Conservation (phyloP, 1,284 basidiomycete species). For the Porogramme epimiltina region DNA sequence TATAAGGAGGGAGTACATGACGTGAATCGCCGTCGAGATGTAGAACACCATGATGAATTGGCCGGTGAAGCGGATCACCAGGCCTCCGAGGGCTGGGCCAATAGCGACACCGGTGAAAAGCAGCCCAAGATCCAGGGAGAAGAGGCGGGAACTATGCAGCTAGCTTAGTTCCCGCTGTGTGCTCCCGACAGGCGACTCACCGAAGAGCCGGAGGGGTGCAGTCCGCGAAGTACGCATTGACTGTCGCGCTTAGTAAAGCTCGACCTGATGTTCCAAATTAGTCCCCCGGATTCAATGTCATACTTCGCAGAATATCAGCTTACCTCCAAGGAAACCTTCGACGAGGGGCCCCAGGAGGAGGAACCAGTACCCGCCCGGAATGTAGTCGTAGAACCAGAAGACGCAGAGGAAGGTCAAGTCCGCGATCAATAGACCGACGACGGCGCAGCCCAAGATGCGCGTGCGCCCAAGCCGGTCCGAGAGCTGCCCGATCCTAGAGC, state of each 20-base stretch:
- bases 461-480: slow-evolving; percentile 83
- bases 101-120: slow-evolving; percentile 67
- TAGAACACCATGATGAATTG: slow-evolving; percentile 75
- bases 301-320: slow-evolving; percentile 25
- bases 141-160: slow-evolving; percentile 50
- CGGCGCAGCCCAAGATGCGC: slow-evolving; percentile 61
- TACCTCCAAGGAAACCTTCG: slow-evolving; percentile 82
- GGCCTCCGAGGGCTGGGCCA: slow-evolving; percentile 73
- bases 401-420: slow-evolving; percentile 74
- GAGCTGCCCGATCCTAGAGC: slow-evolving; percentile 40
- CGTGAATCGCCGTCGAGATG: slow-evolving; percentile 49
- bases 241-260: slow-evolving; percentile 48
- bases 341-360: slow-evolving; percentile 72
- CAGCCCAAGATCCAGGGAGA: slow-evolving; percentile 65
- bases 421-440: slow-evolving; percentile 64
- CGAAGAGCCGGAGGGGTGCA: slow-evolving; percentile 51
- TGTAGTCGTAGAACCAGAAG: slow-evolving; percentile 52
- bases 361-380: slow-evolving; percentile 85
- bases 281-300: not conserved
- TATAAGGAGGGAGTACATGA: slow-evolving; percentile 50
- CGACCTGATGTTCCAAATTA: slow-evolving; percentile 43
- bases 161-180: not conserved
- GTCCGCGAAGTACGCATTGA: slow-evolving; percentile 68
- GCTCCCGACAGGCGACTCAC: slow-evolving; percentile 28
- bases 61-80: slow-evolving; percentile 63